These are phyloP conservation scores for Cordyceps tenuipes DNA, from an alignment of 2,329 filamentous ascomycete genomes.

Conservation along the genomic window DNA sequence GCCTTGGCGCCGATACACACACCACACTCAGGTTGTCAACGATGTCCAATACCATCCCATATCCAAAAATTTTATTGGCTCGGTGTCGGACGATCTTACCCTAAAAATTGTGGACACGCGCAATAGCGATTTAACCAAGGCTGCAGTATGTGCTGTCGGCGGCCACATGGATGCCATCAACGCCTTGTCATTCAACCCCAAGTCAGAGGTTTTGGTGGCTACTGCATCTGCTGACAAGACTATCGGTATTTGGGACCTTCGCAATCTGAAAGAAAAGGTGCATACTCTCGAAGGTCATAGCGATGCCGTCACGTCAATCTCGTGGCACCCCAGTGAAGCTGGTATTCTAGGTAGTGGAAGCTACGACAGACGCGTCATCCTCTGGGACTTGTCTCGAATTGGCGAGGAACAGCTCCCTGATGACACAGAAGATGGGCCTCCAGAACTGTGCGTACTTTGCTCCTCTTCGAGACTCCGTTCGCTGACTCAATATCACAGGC, in stretches of 20 bases:
- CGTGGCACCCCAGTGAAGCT: constrained; percentile 90
- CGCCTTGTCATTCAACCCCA: constrained; percentile 88
- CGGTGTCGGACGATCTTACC: constrained; percentile 89
- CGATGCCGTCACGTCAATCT: constrained; percentile 82
- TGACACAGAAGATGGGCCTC: constrained; percentile 88
- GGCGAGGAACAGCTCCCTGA: constrained; percentile 94
- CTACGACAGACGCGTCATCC: constrained; percentile 87
- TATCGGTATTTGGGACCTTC: constrained; percentile 89
- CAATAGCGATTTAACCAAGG: constrained; percentile 53
- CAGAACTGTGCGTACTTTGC: constrained; percentile 66
- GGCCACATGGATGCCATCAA: constrained; percentile 93
- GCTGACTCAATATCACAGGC: constrained; percentile 33
- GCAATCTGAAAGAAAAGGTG: constrained; percentile 81
- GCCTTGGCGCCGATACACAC: constrained; percentile 68
- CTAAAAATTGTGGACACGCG: constrained; percentile 89
- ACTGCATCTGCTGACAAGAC: constrained; percentile 95
- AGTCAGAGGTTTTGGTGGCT: constrained; percentile 80
- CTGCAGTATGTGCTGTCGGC: constrained; percentile 59
- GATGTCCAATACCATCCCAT: constrained; percentile 93
- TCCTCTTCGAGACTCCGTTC: background rate
- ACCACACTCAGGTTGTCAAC: constrained; percentile 88
- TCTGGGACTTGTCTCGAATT: constrained; percentile 90
- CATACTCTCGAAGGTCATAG: constrained; percentile 84
- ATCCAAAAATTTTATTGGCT: constrained; percentile 77
- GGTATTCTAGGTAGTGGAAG: constrained; percentile 83